These are phyloP conservation scores for Trematosphaeria pertusa DNA, from an alignment of 2,329 filamentous ascomycete genomes.

Conservation along the genomic window DNA sequence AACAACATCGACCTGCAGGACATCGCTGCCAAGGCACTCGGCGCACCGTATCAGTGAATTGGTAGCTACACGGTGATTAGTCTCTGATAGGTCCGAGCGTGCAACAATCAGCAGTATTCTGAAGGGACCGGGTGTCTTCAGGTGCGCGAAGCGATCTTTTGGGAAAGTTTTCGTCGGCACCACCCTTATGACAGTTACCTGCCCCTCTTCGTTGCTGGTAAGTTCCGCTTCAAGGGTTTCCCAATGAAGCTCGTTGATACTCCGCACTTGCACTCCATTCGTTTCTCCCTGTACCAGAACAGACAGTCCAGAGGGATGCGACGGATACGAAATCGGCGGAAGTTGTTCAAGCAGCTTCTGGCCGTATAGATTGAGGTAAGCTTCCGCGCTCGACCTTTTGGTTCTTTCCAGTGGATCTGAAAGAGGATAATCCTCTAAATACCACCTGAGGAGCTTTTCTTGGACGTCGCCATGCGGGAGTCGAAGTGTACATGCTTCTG, in stretches of 20 bases:
- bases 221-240: background rate
- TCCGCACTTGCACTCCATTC: background rate
- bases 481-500: background rate
- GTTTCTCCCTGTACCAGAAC: background rate
- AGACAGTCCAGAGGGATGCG: background rate
- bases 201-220: background rate
- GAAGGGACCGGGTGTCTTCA: background rate
- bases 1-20: background rate
- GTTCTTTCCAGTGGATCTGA: background rate
- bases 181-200: background rate
- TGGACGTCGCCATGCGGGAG: background rate
- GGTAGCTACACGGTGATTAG: background rate
- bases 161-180: background rate
- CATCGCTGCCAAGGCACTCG: background rate
- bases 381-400: background rate
- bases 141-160: background rate
- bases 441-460: background rate
- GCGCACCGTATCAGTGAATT: background rate
- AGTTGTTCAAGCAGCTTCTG: background rate
- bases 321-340: background rate
- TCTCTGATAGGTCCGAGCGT: background rate
- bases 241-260: background rate
- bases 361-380: background rate
- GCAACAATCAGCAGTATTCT: background rate
- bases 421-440: background rate